Evolutionary conservation across 805 yeast genomes (phyloP), one percentile per base, ranked within the genome.

Genomic region (Schwanniomyces sp.): DNA sequence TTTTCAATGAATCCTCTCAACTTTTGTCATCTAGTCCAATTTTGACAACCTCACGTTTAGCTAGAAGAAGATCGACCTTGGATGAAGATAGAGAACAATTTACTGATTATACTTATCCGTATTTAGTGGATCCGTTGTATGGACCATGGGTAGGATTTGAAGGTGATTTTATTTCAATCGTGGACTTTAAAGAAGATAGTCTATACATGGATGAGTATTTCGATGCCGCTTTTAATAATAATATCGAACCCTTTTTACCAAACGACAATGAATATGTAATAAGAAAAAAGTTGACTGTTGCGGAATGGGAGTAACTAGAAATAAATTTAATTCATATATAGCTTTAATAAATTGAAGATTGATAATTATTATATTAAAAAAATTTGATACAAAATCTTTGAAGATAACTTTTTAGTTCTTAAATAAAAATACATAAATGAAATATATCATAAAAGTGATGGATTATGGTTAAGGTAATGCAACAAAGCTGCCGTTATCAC

Each of bases 141-240:
- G 85, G 85, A 0, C 82, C 84, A 7, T 75, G 83, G 78, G 65
- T 79, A 21, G 85, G 83, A 9, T 80, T 80, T 53, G 76, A 73
- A 29, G 84, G 83, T 0, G 80, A 80, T 52, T 65, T 63, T 45
- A 68, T 79, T 10, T 73, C 76, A 40, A 65, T 68, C 58, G 63
- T 77, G 16, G 67, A 70, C 27, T 72, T 55, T 45, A 53, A 59
- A 17, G 41, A 43, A 14, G 51, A 49, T 7, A 16, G 41, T n/a
- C 43, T 43, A 17, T 50, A 41, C 12, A 21, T 18, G 38, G 60
- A 51, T 36, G 9, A 25, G 14, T 12, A 11, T 41, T 24, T 37
- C 7, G 40, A 39, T 16, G 24, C 24, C 49, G 44, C n/a, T 29
- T 60, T 26, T 11, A 68, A 64, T 2, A 60, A 56, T 39, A 36